Evolutionary conservation across 2,329 filamentous ascomycete genomes (phyloP).

Genomic region (Diaporthe citriasiana): DNA sequence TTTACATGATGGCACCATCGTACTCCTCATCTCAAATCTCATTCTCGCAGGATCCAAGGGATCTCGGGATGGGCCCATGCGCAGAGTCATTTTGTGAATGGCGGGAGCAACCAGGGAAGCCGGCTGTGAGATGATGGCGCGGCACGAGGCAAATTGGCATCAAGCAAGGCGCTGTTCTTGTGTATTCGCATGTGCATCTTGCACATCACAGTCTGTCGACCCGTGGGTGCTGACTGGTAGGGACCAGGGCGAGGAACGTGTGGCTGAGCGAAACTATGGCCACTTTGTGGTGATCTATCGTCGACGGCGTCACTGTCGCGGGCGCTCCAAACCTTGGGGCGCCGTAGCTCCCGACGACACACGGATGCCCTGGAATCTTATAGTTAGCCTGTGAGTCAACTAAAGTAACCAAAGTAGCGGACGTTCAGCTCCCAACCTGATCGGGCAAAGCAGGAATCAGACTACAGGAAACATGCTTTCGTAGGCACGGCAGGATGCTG

Average conservation of each 20-base stretch:
- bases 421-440: neutral
- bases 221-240: no score
- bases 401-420: neutral
- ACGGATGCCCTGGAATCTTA: neutral
- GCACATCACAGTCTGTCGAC: neutral
- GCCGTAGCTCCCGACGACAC: slow-evolving; percentile 21
- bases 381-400: neutral
- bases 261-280: neutral
- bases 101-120: slow-evolving; percentile 9
- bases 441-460: slow-evolving; percentile 6
- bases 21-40: slow-evolving; percentile 28
- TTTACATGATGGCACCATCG: neutral
- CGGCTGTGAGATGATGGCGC: slow-evolving; percentile 17
- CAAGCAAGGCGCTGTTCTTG: neutral
- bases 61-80: slow-evolving; percentile 22
- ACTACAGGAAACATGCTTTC: slow-evolving; percentile 26
- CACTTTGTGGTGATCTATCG: neutral
- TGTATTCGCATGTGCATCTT: neutral
- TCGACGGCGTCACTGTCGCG: slow-evolving; percentile 6
- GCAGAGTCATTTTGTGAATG: slow-evolving; percentile 24
- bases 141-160: slow-evolving; percentile 21
- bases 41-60: slow-evolving; percentile 15
- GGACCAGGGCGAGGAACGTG: no score
- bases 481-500: slow-evolving; percentile 14
- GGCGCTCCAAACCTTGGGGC: neutral